Conservation (phyloP, 805 yeast genomes). For the Candida namnaoensis region DNA sequence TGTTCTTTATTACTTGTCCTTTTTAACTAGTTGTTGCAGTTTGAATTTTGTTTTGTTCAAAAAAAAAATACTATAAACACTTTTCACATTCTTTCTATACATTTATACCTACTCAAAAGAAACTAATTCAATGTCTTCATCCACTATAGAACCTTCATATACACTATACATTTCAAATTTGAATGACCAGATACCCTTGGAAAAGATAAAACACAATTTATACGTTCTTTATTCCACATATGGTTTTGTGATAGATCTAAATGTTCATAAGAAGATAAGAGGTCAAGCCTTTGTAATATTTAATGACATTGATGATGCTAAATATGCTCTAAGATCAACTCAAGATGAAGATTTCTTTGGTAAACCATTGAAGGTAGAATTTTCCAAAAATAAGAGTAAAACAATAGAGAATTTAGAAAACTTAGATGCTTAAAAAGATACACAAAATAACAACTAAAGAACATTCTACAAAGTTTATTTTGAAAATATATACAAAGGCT, state of each 20-base stretch:
- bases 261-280: constrained; percentile 35
- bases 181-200: constrained; percentile 42
- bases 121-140: background rate
- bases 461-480: too few species aligned
- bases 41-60: too few species aligned
- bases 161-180: constrained; percentile 55
- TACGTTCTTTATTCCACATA: constrained; percentile 51
- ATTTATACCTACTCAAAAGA: too few species aligned
- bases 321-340: constrained; percentile 37
- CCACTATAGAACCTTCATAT: constrained; percentile 19
- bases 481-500: too few species aligned
- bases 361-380: constrained; percentile 37
- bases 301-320: constrained; percentile 39
- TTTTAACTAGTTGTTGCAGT: too few species aligned
- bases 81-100: too few species aligned
- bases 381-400: constrained; percentile 25
- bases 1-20: background rate
- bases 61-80: too few species aligned
- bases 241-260: constrained; percentile 55
- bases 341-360: constrained; percentile 45
- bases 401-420: constrained; percentile 10
- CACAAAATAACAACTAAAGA: too few species aligned
- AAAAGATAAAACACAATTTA: constrained; percentile 40
- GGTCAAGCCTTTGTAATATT: constrained; percentile 65
- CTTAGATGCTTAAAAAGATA: too few species aligned